Percentiles rank a stretch among this genome's conserved stretches.
Conservation (phyloP, 139 green algal genomes). For the Closterium sp. region DNA sequence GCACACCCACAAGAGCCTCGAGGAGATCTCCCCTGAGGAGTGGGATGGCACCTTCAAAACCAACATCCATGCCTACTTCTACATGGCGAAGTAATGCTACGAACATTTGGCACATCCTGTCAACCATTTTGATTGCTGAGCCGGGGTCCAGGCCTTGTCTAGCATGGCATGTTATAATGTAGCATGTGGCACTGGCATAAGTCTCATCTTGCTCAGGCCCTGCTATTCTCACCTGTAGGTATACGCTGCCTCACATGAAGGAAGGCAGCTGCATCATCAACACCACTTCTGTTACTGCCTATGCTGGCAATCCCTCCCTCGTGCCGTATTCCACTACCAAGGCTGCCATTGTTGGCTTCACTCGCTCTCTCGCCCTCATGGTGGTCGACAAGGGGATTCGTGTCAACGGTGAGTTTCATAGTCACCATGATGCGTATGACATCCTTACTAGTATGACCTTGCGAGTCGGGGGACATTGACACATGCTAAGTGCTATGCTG, state of each 20-base stretch:
- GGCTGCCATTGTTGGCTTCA: conserved; percentile 66
- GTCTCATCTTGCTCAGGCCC: too few species aligned
- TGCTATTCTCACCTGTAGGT: background rate
- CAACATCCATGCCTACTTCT: conserved; percentile 75
- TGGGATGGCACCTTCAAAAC: conserved; percentile 53
- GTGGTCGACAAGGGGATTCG: conserved; percentile 66
- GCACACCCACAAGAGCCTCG: conserved; percentile 19
- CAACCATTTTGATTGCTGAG: too few species aligned
- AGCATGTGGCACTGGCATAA: too few species aligned
- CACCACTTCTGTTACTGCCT: conserved; percentile 66
- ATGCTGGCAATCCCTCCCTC: conserved; percentile 47
- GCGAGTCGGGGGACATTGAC: too few species aligned
- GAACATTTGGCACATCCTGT: too few species aligned
- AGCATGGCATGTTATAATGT: too few species aligned
- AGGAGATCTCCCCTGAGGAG: conserved; percentile 46
- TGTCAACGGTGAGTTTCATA: conserved; percentile 59
- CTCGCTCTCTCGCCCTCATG: conserved; percentile 56
- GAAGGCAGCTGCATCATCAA: conserved; percentile 69
- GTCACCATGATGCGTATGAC: background rate
- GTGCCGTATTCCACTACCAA: conserved; percentile 65
- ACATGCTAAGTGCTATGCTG: too few species aligned
- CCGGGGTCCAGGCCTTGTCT: too few species aligned
- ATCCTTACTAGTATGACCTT: background rate
- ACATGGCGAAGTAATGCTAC: conserved; percentile 48
- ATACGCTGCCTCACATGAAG: conserved; percentile 59